Conservation (phyloP, 306 rosid species). For the Ceratonia siliqua region DNA sequence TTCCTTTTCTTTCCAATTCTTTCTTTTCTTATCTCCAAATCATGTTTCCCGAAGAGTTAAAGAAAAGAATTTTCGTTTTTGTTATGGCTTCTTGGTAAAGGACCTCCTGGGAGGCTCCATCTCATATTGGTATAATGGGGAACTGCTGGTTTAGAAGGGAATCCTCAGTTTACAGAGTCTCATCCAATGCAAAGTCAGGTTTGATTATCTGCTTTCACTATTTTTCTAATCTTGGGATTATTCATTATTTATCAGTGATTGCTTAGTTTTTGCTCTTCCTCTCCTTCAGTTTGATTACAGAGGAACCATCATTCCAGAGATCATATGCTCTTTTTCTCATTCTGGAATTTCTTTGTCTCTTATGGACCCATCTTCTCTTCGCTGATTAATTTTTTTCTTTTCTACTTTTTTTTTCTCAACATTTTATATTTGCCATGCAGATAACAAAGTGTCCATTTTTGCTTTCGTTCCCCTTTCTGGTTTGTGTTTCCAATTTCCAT, state of each 20-base stretch:
- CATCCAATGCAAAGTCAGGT: slow-evolving; percentile 94
- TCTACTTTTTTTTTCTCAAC: neutral
- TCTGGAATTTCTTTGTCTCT: slow-evolving; percentile 8
- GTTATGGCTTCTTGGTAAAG: slow-evolving; percentile 52
- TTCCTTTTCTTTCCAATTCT: neutral
- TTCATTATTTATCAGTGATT: neutral
- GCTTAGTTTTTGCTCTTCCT: neutral
- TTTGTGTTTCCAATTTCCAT: neutral
- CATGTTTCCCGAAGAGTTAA: slow-evolving; percentile 30
- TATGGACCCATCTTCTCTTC: neutral
- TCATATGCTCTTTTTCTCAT: slow-evolving; percentile 18
- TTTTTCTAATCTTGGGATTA: neutral
- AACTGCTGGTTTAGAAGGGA: slow-evolving; percentile 76
- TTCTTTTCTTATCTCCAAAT: slow-evolving; percentile 15
- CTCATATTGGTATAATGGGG: slow-evolving; percentile 64
- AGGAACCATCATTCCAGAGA: neutral
- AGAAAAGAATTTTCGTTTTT: slow-evolving; percentile 19
- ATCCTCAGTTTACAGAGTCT: slow-evolving; percentile 74
- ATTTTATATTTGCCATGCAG: neutral
- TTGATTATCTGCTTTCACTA: slow-evolving; percentile 31
- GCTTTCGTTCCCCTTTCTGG: neutral
- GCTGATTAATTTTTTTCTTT: neutral
- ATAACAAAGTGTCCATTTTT: neutral
- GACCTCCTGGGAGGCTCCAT: slow-evolving; percentile 28
- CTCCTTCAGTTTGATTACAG: slow-evolving; percentile 5